phyloP scores from a whole-genome alignment of 768 basidiomycete species.

The Mycena floridula region DNA sequence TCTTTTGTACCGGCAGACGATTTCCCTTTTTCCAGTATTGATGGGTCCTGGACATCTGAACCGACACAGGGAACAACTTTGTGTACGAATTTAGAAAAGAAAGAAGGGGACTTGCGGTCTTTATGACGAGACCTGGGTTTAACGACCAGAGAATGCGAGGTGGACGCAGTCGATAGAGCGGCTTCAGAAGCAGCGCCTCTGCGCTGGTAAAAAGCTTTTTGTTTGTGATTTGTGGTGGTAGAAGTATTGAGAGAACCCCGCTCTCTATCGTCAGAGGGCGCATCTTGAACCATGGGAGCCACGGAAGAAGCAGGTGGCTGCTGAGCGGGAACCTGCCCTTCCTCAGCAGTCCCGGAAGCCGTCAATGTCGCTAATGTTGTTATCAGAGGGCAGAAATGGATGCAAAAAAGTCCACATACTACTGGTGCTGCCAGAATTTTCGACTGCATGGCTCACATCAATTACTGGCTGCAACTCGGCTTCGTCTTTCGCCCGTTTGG shows the following conservation, averaged over 20 bases:
- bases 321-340: constrained; percentile 15
- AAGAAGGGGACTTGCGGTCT: constrained; percentile 21
- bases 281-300: no score
- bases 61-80: constrained; percentile 31
- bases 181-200: constrained; percentile 28
- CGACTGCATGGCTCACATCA: constrained; percentile 13
- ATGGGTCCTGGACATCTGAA: constrained; percentile 5
- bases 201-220: constrained; percentile 39
- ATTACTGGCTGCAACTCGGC: constrained; percentile 9
- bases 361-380: constrained; percentile 3
- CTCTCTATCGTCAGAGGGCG: no score
- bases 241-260: constrained; percentile 35
- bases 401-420: constrained; percentile 15
- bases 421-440: constrained; percentile 20
- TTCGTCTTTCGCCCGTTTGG: background rate
- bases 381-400: background rate
- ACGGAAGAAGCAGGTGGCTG: constrained; percentile 12
- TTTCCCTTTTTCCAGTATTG: background rate
- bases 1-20: no score
- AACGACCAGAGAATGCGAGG: constrained; percentile 24
- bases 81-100: constrained; percentile 27
- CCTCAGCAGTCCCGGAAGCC: background rate
- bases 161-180: constrained; percentile 22
- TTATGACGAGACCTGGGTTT: constrained; percentile 17
- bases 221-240: constrained; percentile 28